Conservation (phyloP, 2,329 filamentous ascomycete genomes). For the Colletotrichum salicis region DNA sequence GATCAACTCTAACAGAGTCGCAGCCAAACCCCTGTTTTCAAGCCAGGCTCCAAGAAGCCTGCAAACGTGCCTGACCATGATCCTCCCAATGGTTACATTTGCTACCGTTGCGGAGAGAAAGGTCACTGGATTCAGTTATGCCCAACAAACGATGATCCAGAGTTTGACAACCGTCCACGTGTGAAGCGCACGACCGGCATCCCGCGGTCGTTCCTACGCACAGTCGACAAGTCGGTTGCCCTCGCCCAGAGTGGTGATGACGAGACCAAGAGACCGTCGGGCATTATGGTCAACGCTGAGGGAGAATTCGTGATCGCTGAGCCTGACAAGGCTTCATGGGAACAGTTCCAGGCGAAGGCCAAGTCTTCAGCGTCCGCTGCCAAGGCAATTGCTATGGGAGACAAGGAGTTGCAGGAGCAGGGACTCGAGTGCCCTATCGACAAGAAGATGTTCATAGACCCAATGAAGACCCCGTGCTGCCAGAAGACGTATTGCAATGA, state of each 20-base stretch:
- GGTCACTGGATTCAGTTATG: slow-evolving; percentile 99
- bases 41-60: slow-evolving; percentile 71
- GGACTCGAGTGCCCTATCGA: slow-evolving; percentile 95
- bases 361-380: slow-evolving; percentile 86
- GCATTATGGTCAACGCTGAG: slow-evolving; percentile 97
- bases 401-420: slow-evolving; percentile 87
- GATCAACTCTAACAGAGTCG: slow-evolving; percentile 45
- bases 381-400: slow-evolving; percentile 79
- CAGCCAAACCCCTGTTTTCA: slow-evolving; percentile 71
- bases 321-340: slow-evolving; percentile 95
- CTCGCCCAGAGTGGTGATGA: slow-evolving; percentile 80
- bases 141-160: slow-evolving; percentile 97
- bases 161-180: slow-evolving; percentile 90
- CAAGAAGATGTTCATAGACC: slow-evolving; percentile 97
- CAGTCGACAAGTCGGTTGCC: slow-evolving; percentile 88
- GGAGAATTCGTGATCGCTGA: slow-evolving; percentile 97
- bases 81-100: slow-evolving; percentile 92
- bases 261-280: slow-evolving; percentile 81
- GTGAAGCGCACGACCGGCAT: slow-evolving; percentile 98
- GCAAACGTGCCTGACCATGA: slow-evolving; percentile 89
- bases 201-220: slow-evolving; percentile 93
- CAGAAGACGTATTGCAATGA: slow-evolving; percentile 98
- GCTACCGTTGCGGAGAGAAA: slow-evolving; percentile 95
- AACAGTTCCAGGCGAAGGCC: slow-evolving; percentile 94
- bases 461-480: slow-evolving; percentile 99